Evolutionary conservation across 331 rosid species (phyloP), one percentile per base, ranked within the genome.

Genomic region (Pyracantha coccinea): DNA sequence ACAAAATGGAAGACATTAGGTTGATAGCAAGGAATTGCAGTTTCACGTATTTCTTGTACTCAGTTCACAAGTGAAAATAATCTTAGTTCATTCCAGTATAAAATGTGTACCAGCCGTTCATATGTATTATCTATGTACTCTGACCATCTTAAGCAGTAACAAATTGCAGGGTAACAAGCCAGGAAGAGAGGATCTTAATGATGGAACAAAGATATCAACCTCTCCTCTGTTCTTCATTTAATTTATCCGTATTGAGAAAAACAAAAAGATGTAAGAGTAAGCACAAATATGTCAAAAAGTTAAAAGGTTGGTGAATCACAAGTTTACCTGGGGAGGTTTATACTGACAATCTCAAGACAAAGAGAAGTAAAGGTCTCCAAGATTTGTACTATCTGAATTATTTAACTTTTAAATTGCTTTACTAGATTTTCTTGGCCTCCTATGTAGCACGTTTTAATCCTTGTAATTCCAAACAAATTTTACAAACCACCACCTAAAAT

Each of bases 1-100:
- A 95, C n/a, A 76, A 62, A 71, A 29, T 9, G 69, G 41, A 33
- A 71, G 41, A 31, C 41, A 53, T 38, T 25, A 60, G 60, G 38
- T 71, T 57, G 71, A 70, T 41, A 44, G 67, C 70, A 80, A 68
- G 47, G 59, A 81, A 68, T 66, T 79, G 75, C 75, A 77, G 79
- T 75, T 53, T 38, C 66, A 59, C 1, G 6, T 50, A 6, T 7
- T 23, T 32, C 47, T 32, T 65, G 20, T 31, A 60, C 45, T 72
- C 66, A 33, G 24, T 4, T 72, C 27, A 60, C n/a, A 35, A 8
- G 28, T 35, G 58, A 25, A 21, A 15, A 21, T 72, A 33, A 59
- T 24, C 45, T n/a, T 9, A 72, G 25, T n/a, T 65, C 17, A 38
- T 41, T 72, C 68, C 55, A 59, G 44, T 58, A 72, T 17, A 44